Base-by-base conservation (phyloP, 805 yeast species). In the Nakazawaea ishiwadae region DNA sequence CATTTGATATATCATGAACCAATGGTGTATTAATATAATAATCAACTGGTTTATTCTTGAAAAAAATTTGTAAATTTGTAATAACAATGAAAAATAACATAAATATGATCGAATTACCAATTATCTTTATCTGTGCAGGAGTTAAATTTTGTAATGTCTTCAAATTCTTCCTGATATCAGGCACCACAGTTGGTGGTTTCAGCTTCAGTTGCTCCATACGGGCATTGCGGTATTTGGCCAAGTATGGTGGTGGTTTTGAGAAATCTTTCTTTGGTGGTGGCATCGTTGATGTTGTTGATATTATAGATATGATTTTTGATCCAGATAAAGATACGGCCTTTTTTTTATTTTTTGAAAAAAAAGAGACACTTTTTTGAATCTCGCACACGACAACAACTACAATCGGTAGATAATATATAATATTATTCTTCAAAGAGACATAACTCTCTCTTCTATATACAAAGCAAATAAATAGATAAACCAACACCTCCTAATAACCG, bases 11-110 rank as follows among this genome's bases (percentile, higher is more conserved):
- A 5, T n/a, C 9, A 11, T 5, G 6, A 16, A 37, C n/a, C 18
- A 29, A 6, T 12, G 40, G 14, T 5, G 9, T n/a, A 5, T 27
- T 14, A 8, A 17, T 11, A 21, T 33, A 39, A 16, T n/a, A 19
- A 12, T 23, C 35, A 5, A 33, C 2, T 5, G 38, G 21, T 17
- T 28, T 20, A 16, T 17, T 12, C 11, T 39, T 39, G 43, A 39
- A 39, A 19, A 14, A 39, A 9, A 39, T 16, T 23, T 39, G 43
- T 14, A 39, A 33, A 24, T 39, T 39, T 12, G 24, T 19, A 28
- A 39, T 26, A 3, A 39, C 12, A 1, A 33, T 15, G 18, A 39
- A 34, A 2, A 20, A 14, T 4, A 39, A 9, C 8, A 34, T 7
- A 24, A 39, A 39, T 3, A 39, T 9, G 16, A 34, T 9, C 5